Percentiles rank a stretch among this genome's conserved stretches.
Evolutionary conservation across 1,139 yeast species (phyloP).

Genomic region (Kodamaea arcana): DNA sequence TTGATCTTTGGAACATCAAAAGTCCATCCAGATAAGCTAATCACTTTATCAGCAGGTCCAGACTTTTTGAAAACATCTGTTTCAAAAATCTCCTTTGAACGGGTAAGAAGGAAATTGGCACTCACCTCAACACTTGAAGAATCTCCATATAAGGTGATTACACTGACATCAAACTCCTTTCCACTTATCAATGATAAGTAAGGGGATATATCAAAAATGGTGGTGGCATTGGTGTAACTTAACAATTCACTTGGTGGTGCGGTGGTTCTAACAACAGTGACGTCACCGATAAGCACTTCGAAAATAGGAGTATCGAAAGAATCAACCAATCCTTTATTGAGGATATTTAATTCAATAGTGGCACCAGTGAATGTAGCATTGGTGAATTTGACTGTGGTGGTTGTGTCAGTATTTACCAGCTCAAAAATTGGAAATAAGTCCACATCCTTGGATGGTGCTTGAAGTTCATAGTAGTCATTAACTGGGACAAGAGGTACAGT

Average conservation of each 20-base stretch:
- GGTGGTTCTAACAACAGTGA: slow-evolving; percentile 4
- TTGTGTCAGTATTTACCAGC: not conserved
- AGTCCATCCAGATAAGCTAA: slow-evolving; percentile 6
- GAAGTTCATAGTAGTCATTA: not conserved
- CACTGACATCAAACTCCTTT: slow-evolving; percentile 2
- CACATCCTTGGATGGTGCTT: not conserved
- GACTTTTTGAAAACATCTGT: not conserved
- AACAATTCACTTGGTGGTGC: slow-evolving; percentile 3
- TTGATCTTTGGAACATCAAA: slow-evolving; percentile 4
- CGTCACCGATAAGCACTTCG: slow-evolving; percentile 3
- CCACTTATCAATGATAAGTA: slow-evolving; percentile 2
- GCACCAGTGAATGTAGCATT: slow-evolving; percentile 1
- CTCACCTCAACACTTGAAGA: not conserved
- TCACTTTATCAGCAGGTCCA: slow-evolving; percentile 1
- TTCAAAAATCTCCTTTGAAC: slow-evolving; percentile 1
- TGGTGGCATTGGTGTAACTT: slow-evolving; percentile 1
- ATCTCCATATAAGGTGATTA: slow-evolving; percentile 4
- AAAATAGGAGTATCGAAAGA: slow-evolving; percentile 1
- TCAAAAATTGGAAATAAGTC: not conserved
- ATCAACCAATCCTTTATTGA: slow-evolving; percentile 4
- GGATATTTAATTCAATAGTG: slow-evolving; percentile 4
- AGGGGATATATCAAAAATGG: slow-evolving; percentile 3
- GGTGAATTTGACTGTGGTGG: not conserved
- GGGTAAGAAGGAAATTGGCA: slow-evolving; percentile 1
- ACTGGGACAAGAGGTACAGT: not conserved